A percentile compares a stretch with the other conserved stretches of the same genome.
Evolutionary conservation across 148 eudicot species (phyloP).

Genomic region (Simmondsia chinensis): DNA sequence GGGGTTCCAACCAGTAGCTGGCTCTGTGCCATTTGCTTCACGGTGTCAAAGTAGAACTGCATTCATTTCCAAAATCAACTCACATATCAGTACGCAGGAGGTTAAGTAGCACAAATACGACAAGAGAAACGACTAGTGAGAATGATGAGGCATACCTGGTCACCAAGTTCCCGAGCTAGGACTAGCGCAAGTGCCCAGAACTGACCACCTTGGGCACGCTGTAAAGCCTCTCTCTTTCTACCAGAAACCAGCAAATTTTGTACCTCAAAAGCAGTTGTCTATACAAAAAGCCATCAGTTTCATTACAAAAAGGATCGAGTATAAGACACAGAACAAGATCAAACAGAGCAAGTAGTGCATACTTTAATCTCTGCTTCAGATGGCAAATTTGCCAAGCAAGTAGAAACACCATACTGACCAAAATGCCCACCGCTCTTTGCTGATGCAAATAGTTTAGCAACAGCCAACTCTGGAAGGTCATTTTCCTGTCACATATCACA

Average conservation of each 20-base stretch:
- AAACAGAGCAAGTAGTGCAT: neutral
- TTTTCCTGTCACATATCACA: constrained; percentile 21
- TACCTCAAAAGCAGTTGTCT: constrained; percentile 37
- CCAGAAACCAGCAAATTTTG: constrained; percentile 36
- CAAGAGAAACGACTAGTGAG: constrained; percentile 1
- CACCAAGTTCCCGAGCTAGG: constrained; percentile 36
- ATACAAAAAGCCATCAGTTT: constrained; percentile 3
- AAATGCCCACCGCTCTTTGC: constrained; percentile 18
- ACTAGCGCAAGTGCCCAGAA: constrained; percentile 37
- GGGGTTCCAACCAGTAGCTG: constrained; percentile 31
- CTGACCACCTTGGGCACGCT: constrained; percentile 43
- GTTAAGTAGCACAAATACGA: neutral
- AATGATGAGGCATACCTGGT: constrained; percentile 31
- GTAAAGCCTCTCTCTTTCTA: constrained; percentile 39
- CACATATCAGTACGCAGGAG: no score
- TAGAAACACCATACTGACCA: constrained; percentile 8
- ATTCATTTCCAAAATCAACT: constrained; percentile 7
- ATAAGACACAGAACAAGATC: neutral
- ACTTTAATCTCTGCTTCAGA: constrained; percentile 38
- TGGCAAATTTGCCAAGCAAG: constrained; percentile 28
- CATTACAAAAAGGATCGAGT: constrained; percentile 3
- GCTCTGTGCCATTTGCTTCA: constrained; percentile 39
- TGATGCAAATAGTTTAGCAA: constrained; percentile 42
- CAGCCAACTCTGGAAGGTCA: constrained; percentile 36
- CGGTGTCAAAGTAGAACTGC: constrained; percentile 37